Evolutionary conservation across 257 asterid species (phyloP), one percentile per base, ranked within the genome.

Genomic region (Jaltomata sinuosa): DNA sequence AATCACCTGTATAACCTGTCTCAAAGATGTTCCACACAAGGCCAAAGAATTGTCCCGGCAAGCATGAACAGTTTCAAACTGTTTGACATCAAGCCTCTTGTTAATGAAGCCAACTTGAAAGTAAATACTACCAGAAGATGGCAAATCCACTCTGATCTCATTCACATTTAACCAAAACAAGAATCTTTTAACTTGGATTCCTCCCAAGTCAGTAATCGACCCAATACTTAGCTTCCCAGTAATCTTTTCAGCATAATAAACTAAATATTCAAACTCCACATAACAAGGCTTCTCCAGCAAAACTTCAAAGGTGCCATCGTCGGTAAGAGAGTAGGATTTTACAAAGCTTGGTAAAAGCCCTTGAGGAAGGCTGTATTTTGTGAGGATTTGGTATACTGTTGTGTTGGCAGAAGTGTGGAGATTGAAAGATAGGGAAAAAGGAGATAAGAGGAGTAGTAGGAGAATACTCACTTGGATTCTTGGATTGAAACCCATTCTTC

Each of bases 321-420:
- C 91, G 53, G 94, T 65, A 38, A 97, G 92, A 4, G 91, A 85
- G 91, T 97, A 95, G 83, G 90, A 89, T 54, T 81, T 89, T 67
- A 97, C 99, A 1, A 97, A 97, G 83, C 90, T 94, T 1, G 98
- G 98, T 84, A 97, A 83, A 47, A 95, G 97, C 64, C 99, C 98
- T 64, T 91, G 85, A 45, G 99, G 98, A 71, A 97, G 98, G 47
- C 92, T 92, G 90, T 50, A 95, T 83, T 86, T 53, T 1, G 88
- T 90, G 81, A 96, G 97, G 85, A 93, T 84, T 59, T 94, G 91
- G 89, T 90, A 94, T 15, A 90, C 97, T 3, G 98, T 87, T 76
- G 40, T 47, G 14, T 47, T 76, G 15, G 81, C 2, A 49, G 21
- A 45, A 6, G 54, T 6, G 57, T 29, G 3, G 12, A 45, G 38